These are phyloP conservation scores for Teunomyces cretensis DNA, from an alignment of 805 yeast genomes.

Conservation along the genomic window DNA sequence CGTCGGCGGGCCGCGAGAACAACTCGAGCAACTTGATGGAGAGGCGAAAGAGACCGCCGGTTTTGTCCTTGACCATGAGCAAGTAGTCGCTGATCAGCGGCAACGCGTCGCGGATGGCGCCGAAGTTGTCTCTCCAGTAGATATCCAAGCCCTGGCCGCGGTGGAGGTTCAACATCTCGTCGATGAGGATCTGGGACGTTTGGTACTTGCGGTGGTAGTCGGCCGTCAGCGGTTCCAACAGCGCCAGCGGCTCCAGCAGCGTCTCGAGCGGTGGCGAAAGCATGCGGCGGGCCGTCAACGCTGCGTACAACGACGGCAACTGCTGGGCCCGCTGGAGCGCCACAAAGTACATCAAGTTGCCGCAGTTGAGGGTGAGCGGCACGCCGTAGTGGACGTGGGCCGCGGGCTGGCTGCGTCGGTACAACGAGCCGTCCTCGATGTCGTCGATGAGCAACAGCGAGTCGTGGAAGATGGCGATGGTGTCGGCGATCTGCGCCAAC, in stretches of 20 bases:
- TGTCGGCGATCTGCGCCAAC: conserved; percentile 25
- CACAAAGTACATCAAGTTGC: conserved; percentile 77
- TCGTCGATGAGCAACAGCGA: conserved; percentile 62
- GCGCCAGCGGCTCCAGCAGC: conserved; percentile 2
- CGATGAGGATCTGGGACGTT: conserved; percentile 48
- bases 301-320: conserved; percentile 13
- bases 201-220: conserved; percentile 19
- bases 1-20: conserved; percentile 11
- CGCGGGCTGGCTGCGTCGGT: conserved; percentile 75
- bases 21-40: conserved; percentile 63
- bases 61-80: conserved; percentile 79
- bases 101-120: conserved; percentile 10
- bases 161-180: conserved; percentile 79
- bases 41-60: conserved; percentile 84
- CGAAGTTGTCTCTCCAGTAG: conserved; percentile 71
- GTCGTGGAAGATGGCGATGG: conserved; percentile 35
- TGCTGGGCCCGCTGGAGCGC: conserved; percentile 53
- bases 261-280: background rate
- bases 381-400: conserved; percentile 78
- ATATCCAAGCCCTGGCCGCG: conserved; percentile 89
- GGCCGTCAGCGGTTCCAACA: conserved; percentile 24
- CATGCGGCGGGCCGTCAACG: conserved; percentile 3
- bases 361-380: conserved; percentile 79
- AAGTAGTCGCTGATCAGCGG: conserved; percentile 51
- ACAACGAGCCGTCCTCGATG: conserved; percentile 73